Evolutionary conservation across 2,329 filamentous ascomycete genomes (phyloP).

Genomic region (Pseudogymnoascus sp.): DNA sequence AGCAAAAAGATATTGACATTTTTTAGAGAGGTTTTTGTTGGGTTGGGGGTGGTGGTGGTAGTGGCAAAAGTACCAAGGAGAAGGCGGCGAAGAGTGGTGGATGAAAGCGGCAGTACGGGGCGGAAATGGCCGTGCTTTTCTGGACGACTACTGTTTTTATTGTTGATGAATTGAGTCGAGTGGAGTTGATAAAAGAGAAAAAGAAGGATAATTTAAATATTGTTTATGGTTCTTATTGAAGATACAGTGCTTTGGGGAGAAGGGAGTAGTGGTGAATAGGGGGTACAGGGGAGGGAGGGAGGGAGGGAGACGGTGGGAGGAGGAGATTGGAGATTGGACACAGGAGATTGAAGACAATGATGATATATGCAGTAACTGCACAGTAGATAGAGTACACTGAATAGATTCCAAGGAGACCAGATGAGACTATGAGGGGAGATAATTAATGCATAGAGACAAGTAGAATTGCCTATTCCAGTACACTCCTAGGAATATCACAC

Average conservation of each 20-base stretch:
- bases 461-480: neutral
- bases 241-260: neutral
- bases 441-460: neutral
- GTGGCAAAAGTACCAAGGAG: constrained; percentile 4
- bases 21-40: neutral
- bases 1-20: neutral
- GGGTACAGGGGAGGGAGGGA: neutral
- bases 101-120: constrained; percentile 5
- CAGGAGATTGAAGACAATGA: neutral
- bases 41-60: neutral
- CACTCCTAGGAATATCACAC: neutral
- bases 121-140: constrained; percentile 5
- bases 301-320: neutral
- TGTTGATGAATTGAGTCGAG: neutral
- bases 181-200: neutral
- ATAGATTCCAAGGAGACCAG: neutral
- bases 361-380: neutral
- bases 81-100: neutral
- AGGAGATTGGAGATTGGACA: neutral
- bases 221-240: neutral
- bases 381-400: neutral
- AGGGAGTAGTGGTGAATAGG: neutral
- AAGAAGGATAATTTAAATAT: neutral
- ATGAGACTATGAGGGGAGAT: neutral
- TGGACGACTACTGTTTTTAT: neutral